Base-by-base conservation (phyloP, 148 eudicot genomes). In the Camellia sinensis region DNA sequence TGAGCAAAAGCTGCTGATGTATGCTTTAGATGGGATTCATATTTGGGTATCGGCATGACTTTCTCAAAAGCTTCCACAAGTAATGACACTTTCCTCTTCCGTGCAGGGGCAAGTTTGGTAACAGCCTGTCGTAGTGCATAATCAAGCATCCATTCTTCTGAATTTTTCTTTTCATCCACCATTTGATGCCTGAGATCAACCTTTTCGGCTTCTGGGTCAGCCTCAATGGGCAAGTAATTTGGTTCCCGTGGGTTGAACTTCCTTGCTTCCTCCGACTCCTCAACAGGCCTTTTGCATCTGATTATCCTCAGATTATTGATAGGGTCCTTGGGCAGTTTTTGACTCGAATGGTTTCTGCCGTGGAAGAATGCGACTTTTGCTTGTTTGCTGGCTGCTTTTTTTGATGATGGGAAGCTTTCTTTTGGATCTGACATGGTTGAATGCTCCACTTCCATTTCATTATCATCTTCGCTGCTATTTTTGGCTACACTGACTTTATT, bases 111-210 rank as follows among this genome's bases (percentile, higher is more conserved):
- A 15, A 95, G 96, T 68, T 85, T 88, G 81, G 80, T 81, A 61
- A 95, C 93, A 3, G 95, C 88, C 81, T 87, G 89, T 63, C 75
- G 90, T 17, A 95, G 88, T 76, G 97, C 98, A 73, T 84, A 83
- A 82, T 95, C 98, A 40, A 95, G 80, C 97, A 93, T 93, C 94
- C 94, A 95, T 78, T 95, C 98, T 77, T 95, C 93, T 22, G 96
- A 70, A 66, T 93, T 90, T 76, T 83, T 93, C 82, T 89, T 87
- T 41, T 88, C 97, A 56, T 93, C 96, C 82, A 90, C 78, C 78
- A 81, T 89, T 83, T 90, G 96, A 75, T 93, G 98, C 88, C 78
- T 90, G 40, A 95, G 90, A 83, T 93, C 97, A 71, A 95, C 97
- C 80, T 85, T 91, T 78, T 93, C 98, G 50, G 88, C 82, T 52